Evolutionary conservation across 2,329 filamentous ascomycete genomes (phyloP).

Genomic region (Diplodia mutila): DNA sequence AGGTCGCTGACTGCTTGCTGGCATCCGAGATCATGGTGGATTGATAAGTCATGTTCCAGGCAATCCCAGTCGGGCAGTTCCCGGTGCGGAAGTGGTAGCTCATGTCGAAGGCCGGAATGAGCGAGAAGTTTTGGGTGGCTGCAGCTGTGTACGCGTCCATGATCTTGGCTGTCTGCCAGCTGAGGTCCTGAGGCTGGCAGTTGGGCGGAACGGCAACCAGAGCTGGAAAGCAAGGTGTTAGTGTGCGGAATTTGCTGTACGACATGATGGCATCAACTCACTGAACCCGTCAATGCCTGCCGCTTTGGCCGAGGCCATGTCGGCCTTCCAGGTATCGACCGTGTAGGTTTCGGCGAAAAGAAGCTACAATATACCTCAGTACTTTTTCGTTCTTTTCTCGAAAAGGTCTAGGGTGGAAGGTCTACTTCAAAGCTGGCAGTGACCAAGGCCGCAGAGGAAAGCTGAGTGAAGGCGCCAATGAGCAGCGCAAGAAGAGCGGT

Average conservation of each 20-base stretch:
- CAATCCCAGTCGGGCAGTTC: slow-evolving; percentile 35
- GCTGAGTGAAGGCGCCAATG: neutral
- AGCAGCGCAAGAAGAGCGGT: neutral
- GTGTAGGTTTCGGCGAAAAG: slow-evolving; percentile 23
- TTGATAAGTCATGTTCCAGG: slow-evolving; percentile 46
- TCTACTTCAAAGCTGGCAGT: slow-evolving; percentile 20
- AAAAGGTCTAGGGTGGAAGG: neutral
- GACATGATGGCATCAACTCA: neutral
- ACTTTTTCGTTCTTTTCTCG: too few species aligned
- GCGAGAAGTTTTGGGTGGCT: slow-evolving; percentile 39
- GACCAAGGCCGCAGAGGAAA: slow-evolving; percentile 5
- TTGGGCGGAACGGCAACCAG: slow-evolving; percentile 44
- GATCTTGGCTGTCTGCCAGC: slow-evolving; percentile 41
- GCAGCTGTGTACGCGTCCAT: slow-evolving; percentile 43
- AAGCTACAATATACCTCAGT: slow-evolving; percentile 12
- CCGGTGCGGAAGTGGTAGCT: slow-evolving; percentile 33
- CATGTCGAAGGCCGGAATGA: slow-evolving; percentile 47
- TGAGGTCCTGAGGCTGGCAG: slow-evolving; percentile 33
- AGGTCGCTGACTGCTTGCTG: slow-evolving; percentile 31
- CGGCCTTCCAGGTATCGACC: slow-evolving; percentile 23
- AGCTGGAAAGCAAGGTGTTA: slow-evolving; percentile 27
- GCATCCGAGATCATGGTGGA: slow-evolving; percentile 35
- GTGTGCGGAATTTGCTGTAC: neutral
- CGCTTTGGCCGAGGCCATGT: slow-evolving; percentile 24
- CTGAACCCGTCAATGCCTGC: slow-evolving; percentile 27